A percentile compares a stretch with the other conserved stretches of the same genome.
Conservation (phyloP, 2,329 filamentous ascomycete species). For the Cercospora citrullina region DNA sequence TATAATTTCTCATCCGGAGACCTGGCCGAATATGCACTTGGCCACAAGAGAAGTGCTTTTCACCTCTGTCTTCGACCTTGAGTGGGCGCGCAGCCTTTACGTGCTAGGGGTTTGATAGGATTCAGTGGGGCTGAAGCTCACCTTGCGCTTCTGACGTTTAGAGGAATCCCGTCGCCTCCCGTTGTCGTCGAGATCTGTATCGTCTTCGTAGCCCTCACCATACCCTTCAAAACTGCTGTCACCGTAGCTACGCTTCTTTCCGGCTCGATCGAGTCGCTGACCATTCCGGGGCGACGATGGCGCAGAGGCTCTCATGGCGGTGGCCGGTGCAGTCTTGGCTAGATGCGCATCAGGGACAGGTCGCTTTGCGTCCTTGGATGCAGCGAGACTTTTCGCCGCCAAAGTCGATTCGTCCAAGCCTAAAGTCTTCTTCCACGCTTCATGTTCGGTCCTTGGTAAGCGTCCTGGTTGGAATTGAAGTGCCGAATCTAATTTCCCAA, state of each 20-base stretch:
- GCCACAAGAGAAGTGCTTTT: background rate
- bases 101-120: background rate
- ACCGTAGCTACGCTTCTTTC: conserved; percentile 74
- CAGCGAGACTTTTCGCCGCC: conserved; percentile 32
- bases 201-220: conserved; percentile 68
- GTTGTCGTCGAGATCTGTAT: conserved; percentile 65
- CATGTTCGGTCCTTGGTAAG: conserved; percentile 44
- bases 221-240: conserved; percentile 76
- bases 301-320: conserved; percentile 33
- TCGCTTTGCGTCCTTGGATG: conserved; percentile 14
- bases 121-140: conserved; percentile 14
- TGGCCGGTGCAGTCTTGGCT: conserved; percentile 32
- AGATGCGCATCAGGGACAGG: conserved; percentile 29
- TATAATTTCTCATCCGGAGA: background rate
- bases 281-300: conserved; percentile 46
- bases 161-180: conserved; percentile 25
- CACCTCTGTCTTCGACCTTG: no score
- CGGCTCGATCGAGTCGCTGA: conserved; percentile 62
- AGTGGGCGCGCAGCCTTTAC: background rate
- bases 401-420: conserved; percentile 45
- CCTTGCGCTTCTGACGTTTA: conserved; percentile 38
- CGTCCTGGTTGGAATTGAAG: conserved; percentile 47
- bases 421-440: conserved; percentile 47
- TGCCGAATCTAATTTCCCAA: conserved; percentile 44
- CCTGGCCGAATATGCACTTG: background rate